These are phyloP conservation scores for Curvularia spicifera DNA, from an alignment of 2,329 filamentous ascomycete genomes.

Conservation along the genomic window DNA sequence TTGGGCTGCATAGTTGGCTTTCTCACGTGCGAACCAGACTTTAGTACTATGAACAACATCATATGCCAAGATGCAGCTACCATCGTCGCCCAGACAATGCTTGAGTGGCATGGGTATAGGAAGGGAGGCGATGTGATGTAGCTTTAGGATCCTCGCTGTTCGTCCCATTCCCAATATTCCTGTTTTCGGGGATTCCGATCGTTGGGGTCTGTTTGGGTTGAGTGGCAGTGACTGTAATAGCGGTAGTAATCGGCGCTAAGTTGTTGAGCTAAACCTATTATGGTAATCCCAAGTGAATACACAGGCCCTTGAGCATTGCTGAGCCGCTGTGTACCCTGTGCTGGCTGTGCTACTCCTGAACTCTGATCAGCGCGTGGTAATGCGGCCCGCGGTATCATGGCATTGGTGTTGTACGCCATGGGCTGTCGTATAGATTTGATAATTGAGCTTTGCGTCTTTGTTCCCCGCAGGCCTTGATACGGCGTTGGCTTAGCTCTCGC, in stretches of 20 bases:
- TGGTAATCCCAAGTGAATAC: too few relatives aligned
- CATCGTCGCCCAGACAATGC: background rate
- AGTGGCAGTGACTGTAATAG: too few relatives aligned
- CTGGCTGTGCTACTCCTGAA: slow-evolving; percentile 23
- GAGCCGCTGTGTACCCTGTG: slow-evolving; percentile 13
- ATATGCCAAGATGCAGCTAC: background rate
- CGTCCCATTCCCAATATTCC: background rate
- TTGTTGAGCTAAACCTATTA: too few relatives aligned
- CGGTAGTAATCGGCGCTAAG: too few relatives aligned
- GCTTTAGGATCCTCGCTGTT: background rate
- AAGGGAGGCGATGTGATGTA: slow-evolving; percentile 10
- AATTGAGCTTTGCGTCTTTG: slow-evolving; percentile 6
- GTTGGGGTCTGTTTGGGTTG: too few relatives aligned
- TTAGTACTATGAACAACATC: slow-evolving; percentile 10
- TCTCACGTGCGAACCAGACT: slow-evolving; percentile 12
- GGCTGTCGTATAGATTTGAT: slow-evolving; percentile 11
- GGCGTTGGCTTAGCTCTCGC: background rate
- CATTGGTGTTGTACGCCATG: background rate
- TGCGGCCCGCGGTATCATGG: slow-evolving; percentile 15
- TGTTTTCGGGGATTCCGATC: too few relatives aligned
- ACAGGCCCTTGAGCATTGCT: background rate
- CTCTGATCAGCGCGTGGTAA: slow-evolving; percentile 20
- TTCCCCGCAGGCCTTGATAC: slow-evolving; percentile 7
- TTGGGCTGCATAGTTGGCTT: slow-evolving; percentile 1
- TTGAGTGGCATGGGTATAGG: slow-evolving; percentile 17